Conservation (phyloP, 2,329 filamentous ascomycete species). For the Cytospora paraplurivora region DNA sequence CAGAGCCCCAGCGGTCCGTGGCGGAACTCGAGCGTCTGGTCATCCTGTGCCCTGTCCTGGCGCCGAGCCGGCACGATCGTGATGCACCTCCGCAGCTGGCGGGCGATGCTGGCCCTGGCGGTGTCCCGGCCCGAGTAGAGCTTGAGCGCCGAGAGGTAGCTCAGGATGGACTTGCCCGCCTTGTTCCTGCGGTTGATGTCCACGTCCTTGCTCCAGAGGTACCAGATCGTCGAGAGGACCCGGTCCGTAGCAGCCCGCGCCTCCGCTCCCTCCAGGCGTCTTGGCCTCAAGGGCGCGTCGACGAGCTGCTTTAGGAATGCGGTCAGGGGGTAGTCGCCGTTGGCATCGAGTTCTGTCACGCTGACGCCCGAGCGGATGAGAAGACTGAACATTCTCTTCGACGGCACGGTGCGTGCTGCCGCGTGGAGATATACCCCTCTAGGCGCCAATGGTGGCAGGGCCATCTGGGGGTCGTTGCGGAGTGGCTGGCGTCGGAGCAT, state of each 20-base stretch:
- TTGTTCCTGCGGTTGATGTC: conserved; percentile 19
- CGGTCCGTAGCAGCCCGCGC: not conserved
- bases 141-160: conserved; percentile 11
- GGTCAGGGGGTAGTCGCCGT: conserved; percentile 16
- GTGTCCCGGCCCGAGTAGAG: not conserved
- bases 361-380: conserved; percentile 19
- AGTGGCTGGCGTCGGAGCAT: conserved; percentile 12
- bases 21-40: conserved; percentile 13
- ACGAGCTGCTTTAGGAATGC: conserved; percentile 17
- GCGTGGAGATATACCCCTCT: conserved; percentile 21
- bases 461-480: conserved; percentile 6
- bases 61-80: conserved; percentile 8
- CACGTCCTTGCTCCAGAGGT: conserved; percentile 20
- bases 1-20: not conserved
- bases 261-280: not conserved
- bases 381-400: conserved; percentile 13
- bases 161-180: conserved; percentile 16
- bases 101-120: conserved; percentile 2
- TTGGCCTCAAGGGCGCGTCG: conserved; percentile 7
- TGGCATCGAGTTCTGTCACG: conserved; percentile 13
- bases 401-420: conserved; percentile 4
- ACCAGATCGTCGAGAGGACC: conserved; percentile 12
- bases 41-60: not conserved
- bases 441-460: not conserved
- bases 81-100: not conserved